A percentile compares a stretch with the other conserved stretches of the same genome.
Evolutionary conservation across 805 yeast species (phyloP).

Genomic region (Pichia phayaonensis): DNA sequence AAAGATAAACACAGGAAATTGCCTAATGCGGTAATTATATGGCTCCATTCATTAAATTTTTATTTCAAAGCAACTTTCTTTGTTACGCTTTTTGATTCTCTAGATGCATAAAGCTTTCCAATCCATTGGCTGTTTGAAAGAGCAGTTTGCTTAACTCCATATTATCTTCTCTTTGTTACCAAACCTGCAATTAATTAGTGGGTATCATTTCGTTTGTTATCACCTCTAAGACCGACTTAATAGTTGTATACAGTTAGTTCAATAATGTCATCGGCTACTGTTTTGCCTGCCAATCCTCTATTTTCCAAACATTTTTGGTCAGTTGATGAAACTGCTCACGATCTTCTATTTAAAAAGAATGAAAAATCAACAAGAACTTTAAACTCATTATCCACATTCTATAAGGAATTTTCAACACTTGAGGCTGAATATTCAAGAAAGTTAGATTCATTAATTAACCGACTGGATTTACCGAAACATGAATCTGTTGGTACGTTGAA

Average conservation of each 20-base stretch:
- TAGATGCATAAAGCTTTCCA: not conserved
- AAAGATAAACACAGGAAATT: not conserved
- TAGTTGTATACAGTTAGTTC: not conserved
- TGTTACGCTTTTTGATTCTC: not conserved
- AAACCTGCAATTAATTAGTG: too few relatives aligned
- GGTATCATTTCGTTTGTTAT: not conserved
- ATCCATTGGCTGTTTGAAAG: not conserved
- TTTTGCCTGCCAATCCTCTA: slow-evolving; percentile 3
- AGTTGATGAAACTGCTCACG: slow-evolving; percentile 51
- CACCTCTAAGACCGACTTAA: too few relatives aligned
- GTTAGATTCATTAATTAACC: slow-evolving; percentile 25
- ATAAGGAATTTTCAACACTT: slow-evolving; percentile 49
- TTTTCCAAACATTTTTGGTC: slow-evolving; percentile 38
- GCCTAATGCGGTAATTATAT: not conserved
- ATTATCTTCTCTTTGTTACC: not conserved
- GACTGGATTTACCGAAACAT: slow-evolving; percentile 7
- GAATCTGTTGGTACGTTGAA: slow-evolving; percentile 54
- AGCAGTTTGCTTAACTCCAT: not conserved
- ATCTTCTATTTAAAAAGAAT: slow-evolving; percentile 46
- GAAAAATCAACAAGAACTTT: slow-evolving; percentile 52
- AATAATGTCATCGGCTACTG: not conserved
- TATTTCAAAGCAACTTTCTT: not conserved
- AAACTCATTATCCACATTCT: slow-evolving; percentile 41
- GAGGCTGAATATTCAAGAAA: slow-evolving; percentile 68
- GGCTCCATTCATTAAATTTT: not conserved